Conservation (phyloP, 768 basidiomycete genomes). For the Hortiboletus flavorubellus region DNA sequence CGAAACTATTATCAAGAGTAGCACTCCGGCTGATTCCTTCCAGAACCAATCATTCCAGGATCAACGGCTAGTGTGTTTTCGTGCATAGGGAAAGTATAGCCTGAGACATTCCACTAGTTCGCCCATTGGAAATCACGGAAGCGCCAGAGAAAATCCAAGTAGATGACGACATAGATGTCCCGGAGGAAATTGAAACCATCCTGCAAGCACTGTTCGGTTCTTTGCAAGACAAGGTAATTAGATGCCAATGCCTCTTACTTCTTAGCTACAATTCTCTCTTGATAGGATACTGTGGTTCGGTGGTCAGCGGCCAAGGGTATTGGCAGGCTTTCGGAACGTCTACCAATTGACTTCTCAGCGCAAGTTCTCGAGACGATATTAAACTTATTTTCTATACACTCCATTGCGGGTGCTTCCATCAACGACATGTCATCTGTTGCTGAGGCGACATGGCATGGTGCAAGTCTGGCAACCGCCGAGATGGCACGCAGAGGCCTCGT, state of each 20-base stretch:
- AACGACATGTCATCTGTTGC: conserved; percentile 75
- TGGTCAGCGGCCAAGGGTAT: conserved; percentile 94
- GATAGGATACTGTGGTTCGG: conserved; percentile 89
- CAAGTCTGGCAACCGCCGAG: conserved; percentile 89
- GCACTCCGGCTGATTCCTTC: conserved; percentile 62
- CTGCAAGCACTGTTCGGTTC: conserved; percentile 69
- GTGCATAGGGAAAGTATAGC: conserved; percentile 23
- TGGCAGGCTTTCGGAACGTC: conserved; percentile 76
- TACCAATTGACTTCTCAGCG: conserved; percentile 68
- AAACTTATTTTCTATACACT: conserved; percentile 74
- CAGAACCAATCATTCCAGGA: conserved; percentile 32
- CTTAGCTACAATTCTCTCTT: background rate
- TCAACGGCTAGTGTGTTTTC: conserved; percentile 38
- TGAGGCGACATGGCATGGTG: conserved; percentile 93
- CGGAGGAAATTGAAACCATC: conserved; percentile 72
- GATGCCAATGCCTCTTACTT: background rate
- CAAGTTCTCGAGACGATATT: conserved; percentile 85
- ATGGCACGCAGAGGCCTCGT: conserved; percentile 83
- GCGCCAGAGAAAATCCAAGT: conserved; percentile 5
- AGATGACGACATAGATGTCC: conserved; percentile 56
- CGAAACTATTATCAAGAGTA: conserved; percentile 66
- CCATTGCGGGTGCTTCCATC: conserved; percentile 55
- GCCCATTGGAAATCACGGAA: conserved; percentile 20
- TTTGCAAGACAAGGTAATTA: conserved; percentile 78
- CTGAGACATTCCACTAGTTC: conserved; percentile 23